phyloP scores from a whole-genome alignment of 2,329 filamentous ascomycete genomes.

The Fusarium penzigii region DNA sequence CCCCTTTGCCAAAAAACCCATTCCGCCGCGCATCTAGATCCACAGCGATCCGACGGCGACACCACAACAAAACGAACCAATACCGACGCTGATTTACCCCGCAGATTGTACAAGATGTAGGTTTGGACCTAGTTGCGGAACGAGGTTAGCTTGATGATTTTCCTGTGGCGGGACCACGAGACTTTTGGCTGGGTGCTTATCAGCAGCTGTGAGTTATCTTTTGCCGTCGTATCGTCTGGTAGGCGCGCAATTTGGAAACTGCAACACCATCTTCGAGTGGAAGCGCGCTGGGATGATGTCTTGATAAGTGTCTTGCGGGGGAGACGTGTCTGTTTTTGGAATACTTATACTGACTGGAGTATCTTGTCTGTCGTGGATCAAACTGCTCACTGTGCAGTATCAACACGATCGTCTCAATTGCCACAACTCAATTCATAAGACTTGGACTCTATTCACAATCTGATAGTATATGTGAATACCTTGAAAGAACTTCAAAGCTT shows the following conservation, averaged over 20 bases:
- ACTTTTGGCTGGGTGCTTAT: background rate
- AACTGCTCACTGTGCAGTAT: too few relatives aligned
- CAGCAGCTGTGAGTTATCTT: background rate
- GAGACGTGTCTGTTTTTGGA: background rate
- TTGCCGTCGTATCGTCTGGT: background rate
- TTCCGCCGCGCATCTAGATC: background rate
- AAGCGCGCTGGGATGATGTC: background rate
- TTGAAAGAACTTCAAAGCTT: background rate
- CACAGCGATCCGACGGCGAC: slow-evolving; percentile 9
- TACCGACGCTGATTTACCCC: background rate
- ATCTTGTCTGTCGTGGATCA: background rate
- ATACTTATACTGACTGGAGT: background rate
- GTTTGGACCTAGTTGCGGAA: background rate
- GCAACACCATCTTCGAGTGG: too few relatives aligned
- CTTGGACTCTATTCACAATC: too few relatives aligned
- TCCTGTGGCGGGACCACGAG: background rate
- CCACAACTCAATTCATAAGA: too few relatives aligned
- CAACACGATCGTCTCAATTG: too few relatives aligned
- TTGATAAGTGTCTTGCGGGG: background rate
- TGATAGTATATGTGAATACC: background rate
- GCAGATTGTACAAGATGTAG: background rate
- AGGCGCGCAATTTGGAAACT: background rate
- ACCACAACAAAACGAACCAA: background rate
- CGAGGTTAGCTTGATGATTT: background rate
- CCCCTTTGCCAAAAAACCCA: background rate